Base-by-base conservation (phyloP, 768 basidiomycete species). In the Tulasnella sp. region DNA sequence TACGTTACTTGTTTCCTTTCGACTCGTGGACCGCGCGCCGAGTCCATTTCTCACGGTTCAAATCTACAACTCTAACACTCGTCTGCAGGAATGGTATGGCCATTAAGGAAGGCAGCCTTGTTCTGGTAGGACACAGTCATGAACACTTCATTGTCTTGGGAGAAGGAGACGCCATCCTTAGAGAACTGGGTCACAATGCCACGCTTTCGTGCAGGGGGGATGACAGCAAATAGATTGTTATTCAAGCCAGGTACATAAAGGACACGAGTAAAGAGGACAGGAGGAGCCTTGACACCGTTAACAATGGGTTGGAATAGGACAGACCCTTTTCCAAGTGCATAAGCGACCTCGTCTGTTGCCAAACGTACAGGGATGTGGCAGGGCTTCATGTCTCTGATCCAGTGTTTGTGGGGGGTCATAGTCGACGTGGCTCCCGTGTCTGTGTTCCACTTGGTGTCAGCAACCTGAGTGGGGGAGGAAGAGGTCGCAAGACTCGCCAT, bases 401-500 rank as follows among this genome's bases (percentile, higher is more conserved):
- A 62, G n/a, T 8, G 7, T 22, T 22, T 11, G 34, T 62, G 59
- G n/a, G 59, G 59, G 7, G 59, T 62, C 59, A 62, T 62, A 62
- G 9, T 8, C 8, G 59, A 62, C 22, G 59, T 62, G 59, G 59
- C 78, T n/a, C n/a, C n/a, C n/a, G n/a, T n/a, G n/a, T n/a, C n/a
- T n/a, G n/a, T n/a, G n/a, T n/a, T n/a, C n/a, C 78, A 80, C 65
- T 77, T 69, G 9, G n/a, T 12, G 32, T 66, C 64, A 66, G 64
- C 64, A 37, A 19, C 22, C 19, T 19, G 29, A 66, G 26, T 34
- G 26, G 22, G 36, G 12, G 29, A 63, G 9, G 64, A 66, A 8
- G 64, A 66, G 64, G 22, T 22, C 19, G 26, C 12, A 7, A 14
- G 64, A 66, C 64, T 66, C 37, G 64, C 64, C 62, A 63, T 63